Base-by-base conservation (phyloP, 441 rosid species). In the Arabidopsis hybrid region DNA sequence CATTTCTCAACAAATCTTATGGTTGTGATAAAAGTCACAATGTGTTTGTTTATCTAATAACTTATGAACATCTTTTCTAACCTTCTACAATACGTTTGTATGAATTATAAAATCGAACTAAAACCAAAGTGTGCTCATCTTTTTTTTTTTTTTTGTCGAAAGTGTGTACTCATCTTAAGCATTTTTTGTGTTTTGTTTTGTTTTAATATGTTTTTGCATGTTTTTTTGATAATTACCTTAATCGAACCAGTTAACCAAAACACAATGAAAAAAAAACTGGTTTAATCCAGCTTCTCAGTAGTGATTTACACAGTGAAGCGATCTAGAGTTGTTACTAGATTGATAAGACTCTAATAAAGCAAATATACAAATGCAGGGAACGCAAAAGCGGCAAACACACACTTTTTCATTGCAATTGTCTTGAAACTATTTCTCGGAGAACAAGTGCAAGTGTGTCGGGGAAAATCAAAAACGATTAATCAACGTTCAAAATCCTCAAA, bases 1-100 rank as follows among this genome's bases (percentile, higher is more conserved):
- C 56, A 77, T 71, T 71, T 43, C 7, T 21, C 67, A 63, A 69
- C 75, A 57, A 62, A 62, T 45, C 38, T 62, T 76, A 26, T 69
- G 60, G 66, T 13, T 69, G 60, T 39, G 9, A 55, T 35, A 13
- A 52, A 69, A 53, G 65, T 62, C 75, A 31, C 65, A 56, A 46
- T 62, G 49, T 62, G 35, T 62, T 55, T 69, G 59, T 53, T 53
- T 36, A 45, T 17, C 52, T 68, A 45, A 61, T 63, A 61, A 55
- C 39, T 60, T 50, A 42, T 7, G 21, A 56, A 73, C 71, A 73
- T 35, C 6, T 56, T 45, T 64, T 26, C 7, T 12, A 35, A 7
- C 50, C n/a, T 45, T 13, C 1, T 3, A 51, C 17, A 2, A 9
- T 26, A 50, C 32, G 2, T 53, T 35, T 45, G 35, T 51, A 5